These are phyloP conservation scores for Monoraphidium neglectum DNA, from an alignment of 139 green algal species.

Conservation along the genomic window DNA sequence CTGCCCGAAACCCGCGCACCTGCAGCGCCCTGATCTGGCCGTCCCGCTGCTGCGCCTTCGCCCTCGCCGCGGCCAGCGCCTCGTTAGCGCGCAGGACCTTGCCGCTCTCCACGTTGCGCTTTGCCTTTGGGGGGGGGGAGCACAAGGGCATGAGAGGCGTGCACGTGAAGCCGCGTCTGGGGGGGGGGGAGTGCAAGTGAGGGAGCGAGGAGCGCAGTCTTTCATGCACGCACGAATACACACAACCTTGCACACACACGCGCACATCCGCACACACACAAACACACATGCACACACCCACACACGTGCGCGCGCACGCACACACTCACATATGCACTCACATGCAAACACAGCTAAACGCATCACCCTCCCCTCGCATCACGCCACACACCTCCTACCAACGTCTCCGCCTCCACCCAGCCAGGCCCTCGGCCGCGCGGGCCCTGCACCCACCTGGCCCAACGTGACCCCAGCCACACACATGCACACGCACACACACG, in stretches of 20 bases:
- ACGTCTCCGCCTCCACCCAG: too few species aligned
- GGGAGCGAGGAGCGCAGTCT: neutral
- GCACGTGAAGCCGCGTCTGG: neutral
- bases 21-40: slow-evolving; percentile 20
- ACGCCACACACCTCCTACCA: too few species aligned
- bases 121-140: slow-evolving; percentile 34
- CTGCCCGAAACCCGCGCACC: too few species aligned
- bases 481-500: too few species aligned
- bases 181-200: too few species aligned
- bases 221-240: neutral
- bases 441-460: too few species aligned
- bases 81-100: slow-evolving; percentile 67
- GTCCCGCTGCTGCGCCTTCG: neutral
- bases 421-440: too few species aligned
- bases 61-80: slow-evolving; percentile 21
- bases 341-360: too few species aligned
- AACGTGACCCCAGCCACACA: too few species aligned
- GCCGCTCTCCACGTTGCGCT: slow-evolving; percentile 66
- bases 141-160: neutral
- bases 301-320: too few species aligned
- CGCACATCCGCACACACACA: neutral
- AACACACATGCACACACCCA: neutral
- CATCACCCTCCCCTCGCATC: too few species aligned
- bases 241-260: neutral
- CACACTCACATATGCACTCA: too few species aligned